Evolutionary conservation across 768 basidiomycete genomes (phyloP), one percentile per base, ranked within the genome.

Genomic region (Podaxis sp.): DNA sequence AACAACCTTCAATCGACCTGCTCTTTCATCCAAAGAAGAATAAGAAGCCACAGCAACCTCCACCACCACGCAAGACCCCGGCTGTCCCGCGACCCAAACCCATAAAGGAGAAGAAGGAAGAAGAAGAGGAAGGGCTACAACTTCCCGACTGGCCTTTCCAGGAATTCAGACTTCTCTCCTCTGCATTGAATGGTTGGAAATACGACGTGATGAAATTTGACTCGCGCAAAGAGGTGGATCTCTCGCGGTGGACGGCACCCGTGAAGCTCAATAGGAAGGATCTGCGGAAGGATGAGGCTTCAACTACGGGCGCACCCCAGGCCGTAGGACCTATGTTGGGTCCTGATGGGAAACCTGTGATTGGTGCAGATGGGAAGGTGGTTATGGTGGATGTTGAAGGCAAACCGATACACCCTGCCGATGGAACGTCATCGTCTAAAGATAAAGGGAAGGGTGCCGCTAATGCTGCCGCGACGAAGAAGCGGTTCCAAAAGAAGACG

Each of bases 171-270:
- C 83, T 94, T 68, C 82, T 91, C 72, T 90, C 90, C 5, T 88
- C 89, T 28, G 82, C 85, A 14, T 82, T 89, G 69, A 90, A 90
- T 70, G 90, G 89, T 27, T 93, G 91, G 91, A 91, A 90, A 70
- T 91, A 93, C 80, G 90, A 94, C 74, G 85, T 95, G 61, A 92
- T 95, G 89, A 93, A 93, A 73, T 93, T 95, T 71, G 87, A 91
- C 71, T 85, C 87, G 36, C 81, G 88, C 59, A 88, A 88, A 67
- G 76, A 80, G 14, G 75, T 91, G 58, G 90, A 93, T 69, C 79
- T 92, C 57, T 77, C 78, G 55, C 72, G 75, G 32, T 94, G 93
- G 89, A 71, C 77, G 35, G 76, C 76, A 61, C 93, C 93, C 13
- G 87, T 95, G 69, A 91, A 90, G 76, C 78, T 95, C 66, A 95